Conservation (phyloP, 208 protist species). For the Porcisia deanei region DNA sequence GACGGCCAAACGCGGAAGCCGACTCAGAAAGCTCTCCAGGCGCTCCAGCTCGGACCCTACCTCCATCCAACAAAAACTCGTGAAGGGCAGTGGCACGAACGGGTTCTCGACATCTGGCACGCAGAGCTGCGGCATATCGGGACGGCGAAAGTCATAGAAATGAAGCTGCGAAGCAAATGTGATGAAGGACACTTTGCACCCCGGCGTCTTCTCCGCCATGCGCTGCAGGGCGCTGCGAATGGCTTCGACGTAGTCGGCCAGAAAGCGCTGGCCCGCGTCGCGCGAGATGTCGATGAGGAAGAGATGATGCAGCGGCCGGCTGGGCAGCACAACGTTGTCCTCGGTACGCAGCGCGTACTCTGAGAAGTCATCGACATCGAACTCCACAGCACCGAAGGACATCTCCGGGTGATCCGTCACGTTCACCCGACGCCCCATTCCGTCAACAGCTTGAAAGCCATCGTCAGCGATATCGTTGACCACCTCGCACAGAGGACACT, state of each 20-base stretch:
- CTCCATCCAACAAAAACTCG: slow-evolving; percentile 86
- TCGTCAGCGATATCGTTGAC: slow-evolving; percentile 67
- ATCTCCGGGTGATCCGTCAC: slow-evolving; percentile 64
- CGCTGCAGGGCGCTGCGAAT: slow-evolving; percentile 58
- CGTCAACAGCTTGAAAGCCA: slow-evolving; percentile 91
- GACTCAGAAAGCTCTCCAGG: slow-evolving; percentile 63
- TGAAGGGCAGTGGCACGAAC: slow-evolving; percentile 93
- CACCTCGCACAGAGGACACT: slow-evolving; percentile 90
- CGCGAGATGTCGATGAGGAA: slow-evolving; percentile 86
- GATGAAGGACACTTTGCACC: slow-evolving; percentile 86
- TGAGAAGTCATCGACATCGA: slow-evolving; percentile 77
- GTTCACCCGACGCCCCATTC: slow-evolving; percentile 65
- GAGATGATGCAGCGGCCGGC: slow-evolving; percentile 79
- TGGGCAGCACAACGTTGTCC: slow-evolving; percentile 45
- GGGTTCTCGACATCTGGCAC: slow-evolving; percentile 87
- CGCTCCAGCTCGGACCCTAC: slow-evolving; percentile 65
- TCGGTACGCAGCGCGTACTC: slow-evolving; percentile 75
- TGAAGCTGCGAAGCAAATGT: slow-evolving; percentile 87
- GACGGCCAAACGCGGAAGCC: slow-evolving; percentile 42
- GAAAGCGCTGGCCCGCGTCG: slow-evolving; percentile 54
- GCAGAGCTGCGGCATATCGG: slow-evolving; percentile 73
- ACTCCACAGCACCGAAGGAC: slow-evolving; percentile 80
- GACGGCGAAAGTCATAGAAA: slow-evolving; percentile 89
- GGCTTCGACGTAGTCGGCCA: slow-evolving; percentile 75
- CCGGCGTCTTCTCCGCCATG: slow-evolving; percentile 73